Conservation (phyloP, 352 stramenopile species). For the Hyaloperonospora brassicae region DNA sequence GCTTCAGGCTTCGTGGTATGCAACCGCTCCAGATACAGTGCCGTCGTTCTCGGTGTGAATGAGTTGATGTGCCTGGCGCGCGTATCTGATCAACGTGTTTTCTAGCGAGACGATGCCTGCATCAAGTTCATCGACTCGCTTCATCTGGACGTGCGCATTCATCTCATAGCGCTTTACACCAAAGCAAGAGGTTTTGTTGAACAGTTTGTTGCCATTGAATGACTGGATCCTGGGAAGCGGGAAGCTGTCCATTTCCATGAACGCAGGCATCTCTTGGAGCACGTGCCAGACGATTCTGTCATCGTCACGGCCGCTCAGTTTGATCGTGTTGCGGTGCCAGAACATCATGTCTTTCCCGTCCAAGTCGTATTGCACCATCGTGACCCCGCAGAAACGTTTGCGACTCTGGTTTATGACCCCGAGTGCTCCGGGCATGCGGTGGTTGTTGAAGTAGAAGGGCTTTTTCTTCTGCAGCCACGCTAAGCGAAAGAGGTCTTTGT, state of each 20-base stretch:
- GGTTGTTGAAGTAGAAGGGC: conserved; percentile 34
- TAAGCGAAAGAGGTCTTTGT: conserved; percentile 54
- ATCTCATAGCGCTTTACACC: conserved; percentile 46
- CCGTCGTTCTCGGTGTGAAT: conserved; percentile 12
- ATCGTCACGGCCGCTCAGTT: conserved; percentile 35
- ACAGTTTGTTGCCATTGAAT: conserved; percentile 49
- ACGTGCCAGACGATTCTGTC: conserved; percentile 36
- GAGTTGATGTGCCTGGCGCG: conserved; percentile 26
- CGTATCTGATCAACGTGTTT: conserved; percentile 29
- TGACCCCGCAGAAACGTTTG: conserved; percentile 37
- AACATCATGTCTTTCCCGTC: conserved; percentile 34
- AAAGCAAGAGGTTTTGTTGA: conserved; percentile 65
- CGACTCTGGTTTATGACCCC: conserved; percentile 32
- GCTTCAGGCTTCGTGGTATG: too few relatives aligned
- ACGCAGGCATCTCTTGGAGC: conserved; percentile 36
- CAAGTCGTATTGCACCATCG: conserved; percentile 46
- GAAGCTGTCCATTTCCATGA: conserved; percentile 16
- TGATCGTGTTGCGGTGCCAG: conserved; percentile 51
- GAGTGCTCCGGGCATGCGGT: conserved; percentile 30
- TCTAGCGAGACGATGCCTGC: conserved; percentile 16
- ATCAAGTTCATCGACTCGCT: conserved; percentile 13
- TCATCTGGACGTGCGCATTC: conserved; percentile 22
- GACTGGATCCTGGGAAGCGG: conserved; percentile 35
- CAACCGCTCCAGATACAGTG: too few relatives aligned
- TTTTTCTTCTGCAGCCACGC: conserved; percentile 32